Percentiles rank a stretch among this genome's conserved stretches.
Evolutionary conservation across 345 rosid species (phyloP).

Genomic region (Corchorus olitorius): DNA sequence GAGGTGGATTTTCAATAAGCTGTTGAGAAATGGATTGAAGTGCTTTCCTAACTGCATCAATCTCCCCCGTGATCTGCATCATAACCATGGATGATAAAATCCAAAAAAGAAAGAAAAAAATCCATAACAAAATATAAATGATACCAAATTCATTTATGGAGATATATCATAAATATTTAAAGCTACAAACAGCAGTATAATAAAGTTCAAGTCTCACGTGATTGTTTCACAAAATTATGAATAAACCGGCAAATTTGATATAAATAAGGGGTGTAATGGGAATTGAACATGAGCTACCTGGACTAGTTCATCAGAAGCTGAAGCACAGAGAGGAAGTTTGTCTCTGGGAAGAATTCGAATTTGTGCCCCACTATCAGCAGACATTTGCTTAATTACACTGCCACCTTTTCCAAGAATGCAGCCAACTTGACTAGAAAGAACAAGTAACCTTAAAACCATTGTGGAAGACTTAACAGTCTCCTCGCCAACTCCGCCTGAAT

Average conservation of each 20-base stretch:
- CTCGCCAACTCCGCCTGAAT: conserved; percentile 35
- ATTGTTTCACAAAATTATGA: not conserved
- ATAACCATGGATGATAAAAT: conserved; percentile 6
- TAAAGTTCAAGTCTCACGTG: not conserved
- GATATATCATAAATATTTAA: not conserved
- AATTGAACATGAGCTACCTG: conserved; percentile 42
- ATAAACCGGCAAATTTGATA: not conserved
- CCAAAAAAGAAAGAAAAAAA: not conserved
- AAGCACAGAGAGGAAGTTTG: conserved; percentile 57
- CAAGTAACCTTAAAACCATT: conserved; percentile 53
- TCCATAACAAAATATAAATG: not conserved
- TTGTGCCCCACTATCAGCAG: conserved; percentile 65
- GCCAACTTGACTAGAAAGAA: conserved; percentile 61
- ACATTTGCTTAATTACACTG: conserved; percentile 59
- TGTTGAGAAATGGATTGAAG: conserved; percentile 56
- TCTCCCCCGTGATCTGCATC: conserved; percentile 62
- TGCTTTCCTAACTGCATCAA: conserved; percentile 65
- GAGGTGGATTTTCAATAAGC: conserved; percentile 53
- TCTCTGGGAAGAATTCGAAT: conserved; percentile 69
- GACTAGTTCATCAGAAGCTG: conserved; percentile 57
- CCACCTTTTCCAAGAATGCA: conserved; percentile 75
- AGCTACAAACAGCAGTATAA: conserved; percentile 6
- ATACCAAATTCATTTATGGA: not conserved
- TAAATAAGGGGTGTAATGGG: not conserved
- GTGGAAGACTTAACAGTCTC: conserved; percentile 38